These are phyloP conservation scores for Lentinula boryana DNA, from an alignment of 768 basidiomycete genomes.

Conservation along the genomic window DNA sequence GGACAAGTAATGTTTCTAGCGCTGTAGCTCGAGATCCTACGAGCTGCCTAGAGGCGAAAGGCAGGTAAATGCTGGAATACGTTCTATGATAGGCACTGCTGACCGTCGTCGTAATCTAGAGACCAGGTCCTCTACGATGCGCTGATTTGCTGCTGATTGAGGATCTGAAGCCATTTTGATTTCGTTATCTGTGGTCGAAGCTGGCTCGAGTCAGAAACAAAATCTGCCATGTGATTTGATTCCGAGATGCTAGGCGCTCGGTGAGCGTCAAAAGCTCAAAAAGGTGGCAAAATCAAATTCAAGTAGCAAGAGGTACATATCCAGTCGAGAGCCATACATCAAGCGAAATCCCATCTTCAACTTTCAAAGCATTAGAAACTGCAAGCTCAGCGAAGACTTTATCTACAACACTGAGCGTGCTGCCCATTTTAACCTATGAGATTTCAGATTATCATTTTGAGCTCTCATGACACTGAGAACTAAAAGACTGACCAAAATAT, in stretches of 20 bases:
- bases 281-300: neutral
- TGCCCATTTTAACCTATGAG: constrained; percentile 49
- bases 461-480: neutral
- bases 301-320: neutral
- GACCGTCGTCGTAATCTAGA: constrained; percentile 69
- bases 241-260: no score
- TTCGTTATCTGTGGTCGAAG: neutral
- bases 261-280: no score
- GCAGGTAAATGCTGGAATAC: constrained; percentile 12
- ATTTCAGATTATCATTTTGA: no score
- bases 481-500: constrained; percentile 38
- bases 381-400: constrained; percentile 52
- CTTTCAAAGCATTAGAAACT: neutral
- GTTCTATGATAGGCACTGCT: constrained; percentile 21
- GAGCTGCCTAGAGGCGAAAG: constrained; percentile 57
- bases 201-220: no score
- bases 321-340: constrained; percentile 1
- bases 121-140: constrained; percentile 63
- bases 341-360: neutral
- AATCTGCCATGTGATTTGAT: no score
- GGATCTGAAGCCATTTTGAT: constrained; percentile 36
- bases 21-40: constrained; percentile 89
- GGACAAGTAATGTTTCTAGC: constrained; percentile 79
- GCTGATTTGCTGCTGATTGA: constrained; percentile 36
- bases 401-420: constrained; percentile 65